phyloP scores from a whole-genome alignment of 1,284 basidiomycete genomes.

The Melanopsichium pennsylvanicum region DNA sequence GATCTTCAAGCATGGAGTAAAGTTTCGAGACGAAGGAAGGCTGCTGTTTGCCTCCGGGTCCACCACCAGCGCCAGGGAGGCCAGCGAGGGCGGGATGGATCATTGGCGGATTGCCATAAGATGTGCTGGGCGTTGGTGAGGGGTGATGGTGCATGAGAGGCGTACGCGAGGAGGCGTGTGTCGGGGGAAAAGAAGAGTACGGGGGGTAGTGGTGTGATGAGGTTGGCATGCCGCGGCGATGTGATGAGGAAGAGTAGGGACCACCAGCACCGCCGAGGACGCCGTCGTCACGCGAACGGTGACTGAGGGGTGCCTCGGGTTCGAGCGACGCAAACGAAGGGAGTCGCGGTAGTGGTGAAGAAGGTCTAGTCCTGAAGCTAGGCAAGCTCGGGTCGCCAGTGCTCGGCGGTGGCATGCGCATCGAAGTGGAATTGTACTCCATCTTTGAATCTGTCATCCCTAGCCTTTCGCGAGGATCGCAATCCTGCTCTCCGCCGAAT shows the following conservation, averaged over 20 bases:
- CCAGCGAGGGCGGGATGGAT: constrained; percentile 56
- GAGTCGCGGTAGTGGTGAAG: constrained; percentile 36
- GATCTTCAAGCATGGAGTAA: constrained; percentile 62
- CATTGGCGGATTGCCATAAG: constrained; percentile 52
- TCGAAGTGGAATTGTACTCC: constrained; percentile 22
- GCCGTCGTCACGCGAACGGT: constrained; percentile 21
- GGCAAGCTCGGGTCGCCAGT: constrained; percentile 11
- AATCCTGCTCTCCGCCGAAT: constrained; percentile 13
- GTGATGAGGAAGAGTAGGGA: constrained; percentile 28
- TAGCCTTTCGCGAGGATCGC: constrained; percentile 19
- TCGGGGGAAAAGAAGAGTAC: constrained; percentile 18
- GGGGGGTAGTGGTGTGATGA: too few relatives aligned
- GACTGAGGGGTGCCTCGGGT: constrained; percentile 17
- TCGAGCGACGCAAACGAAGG: constrained; percentile 40
- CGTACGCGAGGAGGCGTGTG: constrained; percentile 27
- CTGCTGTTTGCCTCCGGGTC: constrained; percentile 55
- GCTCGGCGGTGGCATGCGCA: constrained; percentile 36
- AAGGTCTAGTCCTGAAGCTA: constrained; percentile 15
- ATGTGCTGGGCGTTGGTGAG: constrained; percentile 26
- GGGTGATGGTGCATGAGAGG: constrained; percentile 37
- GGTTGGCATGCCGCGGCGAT: constrained; percentile 27
- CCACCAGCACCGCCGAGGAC: constrained; percentile 7
- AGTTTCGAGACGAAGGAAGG: constrained; percentile 59
- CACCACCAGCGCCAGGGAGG: constrained; percentile 49
- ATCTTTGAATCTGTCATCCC: constrained; percentile 25